A percentile compares a stretch with the other conserved stretches of the same genome.
phyloP scores from a whole-genome alignment of 2,329 filamentous ascomycete species.

The Botryotinia convoluta region DNA sequence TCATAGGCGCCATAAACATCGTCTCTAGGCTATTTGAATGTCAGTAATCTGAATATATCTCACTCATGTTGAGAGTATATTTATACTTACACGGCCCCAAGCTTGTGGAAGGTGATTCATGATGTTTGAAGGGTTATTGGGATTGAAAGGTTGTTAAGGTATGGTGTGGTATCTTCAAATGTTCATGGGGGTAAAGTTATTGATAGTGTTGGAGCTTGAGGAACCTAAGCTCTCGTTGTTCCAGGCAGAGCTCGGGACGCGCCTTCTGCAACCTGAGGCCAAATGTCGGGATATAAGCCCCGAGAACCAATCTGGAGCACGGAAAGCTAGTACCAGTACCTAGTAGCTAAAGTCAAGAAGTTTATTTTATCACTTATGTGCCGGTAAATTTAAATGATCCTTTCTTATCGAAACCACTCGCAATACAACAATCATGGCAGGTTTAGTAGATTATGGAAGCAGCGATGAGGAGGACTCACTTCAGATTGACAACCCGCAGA shows the following conservation, averaged over 20 bases:
- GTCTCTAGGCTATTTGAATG: slow-evolving; percentile 73
- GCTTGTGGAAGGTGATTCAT: slow-evolving; percentile 74
- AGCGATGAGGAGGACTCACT: slow-evolving; percentile 40
- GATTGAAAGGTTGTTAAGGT: neutral
- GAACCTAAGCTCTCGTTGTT: slow-evolving; percentile 19
- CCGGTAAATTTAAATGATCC: neutral
- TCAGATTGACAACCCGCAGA: slow-evolving; percentile 23
- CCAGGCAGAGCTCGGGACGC: slow-evolving; percentile 21
- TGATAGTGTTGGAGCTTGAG: slow-evolving; percentile 20
- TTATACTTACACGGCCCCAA: slow-evolving; percentile 64
- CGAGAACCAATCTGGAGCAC: neutral
- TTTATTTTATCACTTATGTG: neutral
- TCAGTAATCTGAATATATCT: slow-evolving; percentile 39
- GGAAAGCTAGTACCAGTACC: neutral
- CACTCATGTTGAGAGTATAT: neutral
- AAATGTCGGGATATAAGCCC: slow-evolving; percentile 9
- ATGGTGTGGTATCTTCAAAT: slow-evolving; percentile 12
- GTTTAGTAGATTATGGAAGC: slow-evolving; percentile 42
- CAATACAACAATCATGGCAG: slow-evolving; percentile 33
- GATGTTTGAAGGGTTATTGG: slow-evolving; percentile 15
- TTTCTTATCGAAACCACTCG: neutral
- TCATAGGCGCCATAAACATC: slow-evolving; percentile 96
- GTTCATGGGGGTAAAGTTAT: slow-evolving; percentile 17
- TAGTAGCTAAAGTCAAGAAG: neutral
- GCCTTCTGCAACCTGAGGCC: slow-evolving; percentile 15